Conservation (phyloP, 805 yeast genomes). For the Candida maris region DNA sequence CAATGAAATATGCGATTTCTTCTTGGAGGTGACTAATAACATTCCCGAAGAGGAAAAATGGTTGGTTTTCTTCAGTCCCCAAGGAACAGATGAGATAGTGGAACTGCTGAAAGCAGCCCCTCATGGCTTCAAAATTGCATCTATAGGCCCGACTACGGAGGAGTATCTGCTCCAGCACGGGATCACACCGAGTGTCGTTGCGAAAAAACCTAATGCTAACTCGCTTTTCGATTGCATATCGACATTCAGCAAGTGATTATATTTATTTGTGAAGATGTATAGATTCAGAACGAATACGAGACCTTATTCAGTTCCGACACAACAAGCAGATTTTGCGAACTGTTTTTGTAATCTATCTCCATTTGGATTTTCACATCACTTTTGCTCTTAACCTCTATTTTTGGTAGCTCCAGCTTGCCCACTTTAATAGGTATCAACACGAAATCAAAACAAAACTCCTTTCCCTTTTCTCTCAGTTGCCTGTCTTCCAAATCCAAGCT, state of each 20-base stretch:
- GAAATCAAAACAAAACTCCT: conserved; percentile 33
- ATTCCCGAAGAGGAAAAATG: conserved; percentile 38
- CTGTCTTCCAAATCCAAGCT: conserved; percentile 21
- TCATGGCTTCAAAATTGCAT: conserved; percentile 50
- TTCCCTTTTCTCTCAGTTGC: conserved; percentile 5
- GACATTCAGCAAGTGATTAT: conserved; percentile 1
- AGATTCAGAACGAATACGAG: conserved; percentile 50
- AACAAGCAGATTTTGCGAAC: conserved; percentile 63
- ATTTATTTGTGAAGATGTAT: conserved; percentile 1
- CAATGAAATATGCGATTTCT: conserved; percentile 38
- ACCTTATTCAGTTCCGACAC: conserved; percentile 66
- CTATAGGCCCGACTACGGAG: conserved; percentile 92
- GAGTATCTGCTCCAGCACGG: conserved; percentile 51
- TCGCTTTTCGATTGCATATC: conserved; percentile 46
- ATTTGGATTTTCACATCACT: conserved; percentile 37
- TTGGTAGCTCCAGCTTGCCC: conserved; percentile 71
- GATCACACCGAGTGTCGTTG: conserved; percentile 57
- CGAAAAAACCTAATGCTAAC: conserved; percentile 68
- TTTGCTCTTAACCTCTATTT: conserved; percentile 41
- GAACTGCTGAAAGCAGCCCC: conserved; percentile 28
- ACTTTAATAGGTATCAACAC: conserved; percentile 68
- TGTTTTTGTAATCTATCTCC: conserved; percentile 66
- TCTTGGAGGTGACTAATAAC: conserved; percentile 28
- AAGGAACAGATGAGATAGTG: conserved; percentile 70
- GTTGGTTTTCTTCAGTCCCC: conserved; percentile 89